Evolutionary conservation across 345 rosid genomes (phyloP).

Genomic region (Adansonia digitata): DNA sequence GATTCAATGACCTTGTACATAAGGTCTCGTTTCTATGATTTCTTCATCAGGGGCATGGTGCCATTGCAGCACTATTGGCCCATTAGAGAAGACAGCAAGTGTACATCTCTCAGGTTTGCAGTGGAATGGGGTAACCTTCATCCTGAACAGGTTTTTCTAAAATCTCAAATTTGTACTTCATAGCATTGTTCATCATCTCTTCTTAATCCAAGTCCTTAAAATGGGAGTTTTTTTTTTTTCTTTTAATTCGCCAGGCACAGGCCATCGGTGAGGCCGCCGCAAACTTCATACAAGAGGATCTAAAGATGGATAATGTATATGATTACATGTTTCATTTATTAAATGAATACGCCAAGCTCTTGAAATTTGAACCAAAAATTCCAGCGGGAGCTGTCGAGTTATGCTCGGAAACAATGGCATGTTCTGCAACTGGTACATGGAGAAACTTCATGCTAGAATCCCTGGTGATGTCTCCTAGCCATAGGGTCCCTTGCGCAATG

Average conservation of each 20-base stretch:
- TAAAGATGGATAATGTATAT: conserved; percentile 57
- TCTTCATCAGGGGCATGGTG: conserved; percentile 54
- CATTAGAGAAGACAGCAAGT: conserved; percentile 39
- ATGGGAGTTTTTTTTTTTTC: no score
- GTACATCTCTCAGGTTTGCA: conserved; percentile 53
- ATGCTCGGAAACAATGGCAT: conserved; percentile 42
- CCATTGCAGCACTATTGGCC: conserved; percentile 80
- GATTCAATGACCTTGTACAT: conserved; percentile 50
- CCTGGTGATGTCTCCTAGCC: conserved; percentile 46
- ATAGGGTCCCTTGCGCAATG: conserved; percentile 44
- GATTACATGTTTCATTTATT: conserved; percentile 73
- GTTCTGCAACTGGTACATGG: no score
- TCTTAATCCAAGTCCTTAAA: not conserved
- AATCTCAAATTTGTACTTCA: not conserved
- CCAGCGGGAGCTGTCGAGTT: conserved; percentile 47
- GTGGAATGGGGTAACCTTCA: conserved; percentile 72
- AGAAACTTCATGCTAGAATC: conserved; percentile 54
- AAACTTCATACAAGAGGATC: conserved; percentile 42
- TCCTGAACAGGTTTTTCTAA: conserved; percentile 20
- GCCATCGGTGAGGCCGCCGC: conserved; percentile 55
- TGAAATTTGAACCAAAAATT: conserved; percentile 54
- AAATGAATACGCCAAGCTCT: conserved; percentile 53
- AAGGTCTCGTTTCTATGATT: conserved; percentile 46
- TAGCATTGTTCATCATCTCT: not conserved
- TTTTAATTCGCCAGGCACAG: conserved; percentile 35